Conservation (phyloP, 495 filamentous ascomycete genomes). For the Xylaria nigripes region DNA sequence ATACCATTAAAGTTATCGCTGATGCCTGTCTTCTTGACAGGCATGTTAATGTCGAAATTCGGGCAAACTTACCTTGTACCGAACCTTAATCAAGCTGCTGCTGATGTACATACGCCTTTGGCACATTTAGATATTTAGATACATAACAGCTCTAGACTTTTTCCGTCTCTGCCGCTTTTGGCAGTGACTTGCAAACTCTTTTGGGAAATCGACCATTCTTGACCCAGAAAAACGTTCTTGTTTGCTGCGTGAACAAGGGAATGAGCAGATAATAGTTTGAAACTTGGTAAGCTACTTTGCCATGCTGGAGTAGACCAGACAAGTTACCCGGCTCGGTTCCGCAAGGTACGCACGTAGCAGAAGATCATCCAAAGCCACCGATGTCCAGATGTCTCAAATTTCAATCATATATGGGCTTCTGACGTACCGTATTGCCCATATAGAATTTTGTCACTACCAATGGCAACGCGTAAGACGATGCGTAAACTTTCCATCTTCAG, state of each 20-base stretch:
- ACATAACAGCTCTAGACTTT: not conserved
- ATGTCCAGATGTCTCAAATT: slow-evolving; percentile 21
- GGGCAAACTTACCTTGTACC: not conserved
- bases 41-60: not conserved
- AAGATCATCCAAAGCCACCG: slow-evolving; percentile 23
- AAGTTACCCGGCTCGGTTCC: slow-evolving; percentile 16
- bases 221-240: no score
- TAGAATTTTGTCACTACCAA: not conserved
- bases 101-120: not conserved
- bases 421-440: not conserved
- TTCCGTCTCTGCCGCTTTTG: slow-evolving; percentile 13
- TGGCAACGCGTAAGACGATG: slow-evolving; percentile 11
- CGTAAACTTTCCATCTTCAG: slow-evolving; percentile 2
- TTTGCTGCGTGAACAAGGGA: no score
- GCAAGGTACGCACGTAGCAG: slow-evolving; percentile 28
- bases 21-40: not conserved
- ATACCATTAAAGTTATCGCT: not conserved
- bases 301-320: slow-evolving; percentile 2
- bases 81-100: not conserved
- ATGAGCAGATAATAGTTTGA: not conserved
- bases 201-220: no score
- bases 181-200: no score
- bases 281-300: slow-evolving; percentile 7
- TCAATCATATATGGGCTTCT: slow-evolving; percentile 5
- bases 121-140: not conserved